phyloP scores from a whole-genome alignment of 768 basidiomycete genomes.

The Podaxis sp. region DNA sequence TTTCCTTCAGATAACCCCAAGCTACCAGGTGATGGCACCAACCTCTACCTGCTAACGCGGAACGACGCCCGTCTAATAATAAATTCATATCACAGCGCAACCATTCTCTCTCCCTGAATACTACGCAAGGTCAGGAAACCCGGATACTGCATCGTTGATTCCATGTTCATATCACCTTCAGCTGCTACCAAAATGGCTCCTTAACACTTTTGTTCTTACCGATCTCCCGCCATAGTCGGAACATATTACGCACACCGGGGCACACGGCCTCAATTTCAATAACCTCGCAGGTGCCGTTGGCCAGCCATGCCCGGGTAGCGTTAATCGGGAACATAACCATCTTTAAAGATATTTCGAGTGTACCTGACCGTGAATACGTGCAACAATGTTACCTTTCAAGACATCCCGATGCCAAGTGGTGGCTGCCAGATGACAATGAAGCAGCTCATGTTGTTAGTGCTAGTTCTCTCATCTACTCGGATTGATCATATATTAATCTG shows the following conservation, averaged over 20 bases:
- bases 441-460: slow-evolving; percentile 43
- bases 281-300: slow-evolving; percentile 37
- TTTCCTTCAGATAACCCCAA: slow-evolving; percentile 41
- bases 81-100: slow-evolving; percentile 33
- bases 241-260: slow-evolving; percentile 39
- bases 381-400: slow-evolving; percentile 41
- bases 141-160: background rate
- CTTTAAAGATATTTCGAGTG: slow-evolving; percentile 29
- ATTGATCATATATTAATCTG: background rate
- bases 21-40: slow-evolving; percentile 33
- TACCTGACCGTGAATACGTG: slow-evolving; percentile 33
- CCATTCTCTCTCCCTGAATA: slow-evolving; percentile 56
- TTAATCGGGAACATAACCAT: slow-evolving; percentile 50
- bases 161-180: slow-evolving; percentile 17
- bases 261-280: slow-evolving; percentile 48
- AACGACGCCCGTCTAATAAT: background rate
- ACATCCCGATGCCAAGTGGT: slow-evolving; percentile 52
- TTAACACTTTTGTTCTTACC: slow-evolving; percentile 51
- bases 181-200: slow-evolving; percentile 53
- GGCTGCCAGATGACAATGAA: slow-evolving; percentile 46
- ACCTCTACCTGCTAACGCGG: background rate
- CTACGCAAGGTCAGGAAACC: slow-evolving; percentile 36
- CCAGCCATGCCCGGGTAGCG: slow-evolving; percentile 46
- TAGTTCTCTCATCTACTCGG: background rate
- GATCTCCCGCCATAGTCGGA: slow-evolving; percentile 53